Conservation (phyloP, 306 rosid species). For the Sophora flavescens region DNA sequence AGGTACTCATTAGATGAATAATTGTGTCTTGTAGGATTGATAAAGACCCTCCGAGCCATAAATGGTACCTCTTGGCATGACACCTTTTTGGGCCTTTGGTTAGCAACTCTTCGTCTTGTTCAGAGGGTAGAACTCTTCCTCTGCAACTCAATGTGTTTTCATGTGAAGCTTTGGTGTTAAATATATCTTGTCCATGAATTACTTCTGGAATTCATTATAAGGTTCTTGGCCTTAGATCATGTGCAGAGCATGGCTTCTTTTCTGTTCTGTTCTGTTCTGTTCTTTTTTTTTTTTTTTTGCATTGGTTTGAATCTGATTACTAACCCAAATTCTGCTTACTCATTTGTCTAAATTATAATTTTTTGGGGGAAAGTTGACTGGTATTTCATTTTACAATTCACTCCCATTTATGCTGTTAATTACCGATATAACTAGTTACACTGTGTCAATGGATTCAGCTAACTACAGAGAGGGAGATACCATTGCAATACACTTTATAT, state of each 20-base stretch:
- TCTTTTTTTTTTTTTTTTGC: background rate
- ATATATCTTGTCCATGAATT: constrained; percentile 16
- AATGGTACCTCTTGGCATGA: constrained; percentile 96
- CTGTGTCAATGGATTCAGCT: background rate
- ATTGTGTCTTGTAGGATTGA: constrained; percentile 70
- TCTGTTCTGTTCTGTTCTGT: no score
- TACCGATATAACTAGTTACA: background rate
- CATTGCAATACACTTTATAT: background rate
- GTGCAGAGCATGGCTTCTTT: background rate
- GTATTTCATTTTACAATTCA: background rate
- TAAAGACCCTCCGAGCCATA: constrained; percentile 91
- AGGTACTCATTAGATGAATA: constrained; percentile 26
- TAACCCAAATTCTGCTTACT: background rate
- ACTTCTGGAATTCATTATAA: constrained; percentile 2
- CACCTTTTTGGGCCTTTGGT: constrained; percentile 94
- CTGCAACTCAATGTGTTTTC: constrained; percentile 37
- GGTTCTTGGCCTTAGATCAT: background rate
- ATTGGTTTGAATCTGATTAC: background rate
- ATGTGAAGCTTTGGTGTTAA: constrained; percentile 37
- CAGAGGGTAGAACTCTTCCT: constrained; percentile 79
- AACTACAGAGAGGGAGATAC: constrained; percentile 7
- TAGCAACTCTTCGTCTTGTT: constrained; percentile 90
- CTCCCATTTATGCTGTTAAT: background rate
- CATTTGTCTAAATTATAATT: background rate
- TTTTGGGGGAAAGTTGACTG: background rate